Evolutionary conservation across 352 stramenopile species (phyloP).

Genomic region (Globisporangium orthogonon): DNA sequence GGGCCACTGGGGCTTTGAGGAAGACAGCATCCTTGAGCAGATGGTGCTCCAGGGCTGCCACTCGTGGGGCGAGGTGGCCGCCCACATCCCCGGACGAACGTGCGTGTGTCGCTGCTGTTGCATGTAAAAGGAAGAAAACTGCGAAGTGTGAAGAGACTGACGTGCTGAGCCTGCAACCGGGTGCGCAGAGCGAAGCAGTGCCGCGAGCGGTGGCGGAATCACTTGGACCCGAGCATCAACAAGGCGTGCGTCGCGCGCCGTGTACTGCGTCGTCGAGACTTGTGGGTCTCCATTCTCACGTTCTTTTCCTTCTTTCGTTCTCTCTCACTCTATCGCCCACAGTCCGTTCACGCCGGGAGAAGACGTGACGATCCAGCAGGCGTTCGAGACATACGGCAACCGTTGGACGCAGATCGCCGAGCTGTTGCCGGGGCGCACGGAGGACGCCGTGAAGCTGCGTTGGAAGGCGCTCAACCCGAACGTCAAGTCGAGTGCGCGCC

Average conservation of each 20-base stretch:
- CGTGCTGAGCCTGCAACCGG: too few relatives aligned
- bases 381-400: conserved; percentile 84
- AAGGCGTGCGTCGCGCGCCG: neutral
- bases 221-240: conserved; percentile 46
- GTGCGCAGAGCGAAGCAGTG: conserved; percentile 65
- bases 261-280: too few relatives aligned
- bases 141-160: too few relatives aligned
- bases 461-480: conserved; percentile 87
- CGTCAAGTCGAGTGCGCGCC: conserved; percentile 47
- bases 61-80: conserved; percentile 87
- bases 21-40: conserved; percentile 86
- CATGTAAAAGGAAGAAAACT: too few relatives aligned
- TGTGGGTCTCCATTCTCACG: too few relatives aligned
- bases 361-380: conserved; percentile 83
- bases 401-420: conserved; percentile 88
- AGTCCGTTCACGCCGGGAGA: conserved; percentile 65
- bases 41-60: conserved; percentile 72
- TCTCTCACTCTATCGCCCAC: too few relatives aligned
- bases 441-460: conserved; percentile 89
- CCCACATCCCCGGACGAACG: conserved; percentile 72
- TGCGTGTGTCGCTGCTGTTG: conserved; percentile 4
- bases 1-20: conserved; percentile 91
- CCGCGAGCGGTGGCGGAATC: conserved; percentile 87
- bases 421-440: conserved; percentile 83
- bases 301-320: too few relatives aligned